phyloP scores from a whole-genome alignment of 225 moss, liverwort and hornwort genomes.

The Physcomitrium patens region DNA sequence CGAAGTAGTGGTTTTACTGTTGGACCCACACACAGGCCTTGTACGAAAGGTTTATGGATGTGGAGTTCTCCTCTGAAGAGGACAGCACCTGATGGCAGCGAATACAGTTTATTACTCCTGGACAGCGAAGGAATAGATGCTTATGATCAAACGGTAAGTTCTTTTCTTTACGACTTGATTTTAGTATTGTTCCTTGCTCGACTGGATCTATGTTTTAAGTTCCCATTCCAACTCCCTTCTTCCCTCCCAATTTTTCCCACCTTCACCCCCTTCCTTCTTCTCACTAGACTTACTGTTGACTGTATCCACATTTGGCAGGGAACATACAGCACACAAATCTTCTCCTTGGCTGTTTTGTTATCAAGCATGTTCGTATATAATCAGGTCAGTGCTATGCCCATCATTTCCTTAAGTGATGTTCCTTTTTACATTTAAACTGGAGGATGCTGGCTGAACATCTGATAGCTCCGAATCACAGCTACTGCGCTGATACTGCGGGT shows the following conservation, averaged over 20 bases:
- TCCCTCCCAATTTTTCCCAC: no score
- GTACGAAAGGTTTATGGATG: constrained; percentile 95
- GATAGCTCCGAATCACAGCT: no score
- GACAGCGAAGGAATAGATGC: constrained; percentile 98
- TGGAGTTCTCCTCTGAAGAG: constrained; percentile 89
- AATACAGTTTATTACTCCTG: constrained; percentile 80
- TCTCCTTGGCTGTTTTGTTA: constrained; percentile 82
- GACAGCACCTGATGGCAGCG: constrained; percentile 90
- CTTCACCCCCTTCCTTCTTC: no score
- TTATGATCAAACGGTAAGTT: constrained; percentile 86
- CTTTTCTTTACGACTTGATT: not conserved
- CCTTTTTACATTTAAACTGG: not conserved
- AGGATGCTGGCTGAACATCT: not conserved
- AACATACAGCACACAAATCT: constrained; percentile 95
- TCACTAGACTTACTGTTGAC: not conserved
- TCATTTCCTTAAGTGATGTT: not conserved
- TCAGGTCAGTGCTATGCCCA: constrained; percentile 50
- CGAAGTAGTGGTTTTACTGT: constrained; percentile 91
- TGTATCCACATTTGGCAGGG: constrained; percentile 52
- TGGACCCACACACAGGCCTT: constrained; percentile 85
- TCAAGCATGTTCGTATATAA: constrained; percentile 97
- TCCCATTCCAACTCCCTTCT: no score
- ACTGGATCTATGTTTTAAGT: not conserved
- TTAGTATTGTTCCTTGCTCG: not conserved
- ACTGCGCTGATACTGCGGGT: no score